Base-by-base conservation (phyloP, 2,329 filamentous ascomycete genomes). In the Colletotrichum zoysiae region DNA sequence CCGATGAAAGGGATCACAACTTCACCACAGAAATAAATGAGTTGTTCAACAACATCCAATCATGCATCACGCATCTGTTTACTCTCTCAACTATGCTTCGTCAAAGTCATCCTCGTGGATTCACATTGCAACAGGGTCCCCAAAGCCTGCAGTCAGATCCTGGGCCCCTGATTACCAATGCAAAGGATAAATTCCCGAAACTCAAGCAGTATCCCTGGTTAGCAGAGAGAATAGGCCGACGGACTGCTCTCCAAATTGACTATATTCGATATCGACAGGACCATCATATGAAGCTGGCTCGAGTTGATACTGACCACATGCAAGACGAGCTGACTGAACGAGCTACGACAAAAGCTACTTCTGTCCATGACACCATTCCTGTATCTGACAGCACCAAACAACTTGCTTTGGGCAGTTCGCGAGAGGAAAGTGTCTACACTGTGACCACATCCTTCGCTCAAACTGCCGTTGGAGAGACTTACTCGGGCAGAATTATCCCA, bases 131-230 rank as follows among this genome's bases (percentile, higher is more conserved):
- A 18, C 48, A 55, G 20, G 30, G 58, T 4, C 30, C 50, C 1
- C 26, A 30, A 12, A 6, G 6, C 6, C 23, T 30, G 3, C 38
- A n/a, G 6, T 30, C 51, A 3, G 66, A 69, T 5, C 51, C 66
- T 18, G 11, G 18, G 16, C 51, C 51, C 6, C 44, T 58, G 4
- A 53, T 58, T 2, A 38, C 55, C n/a, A 46, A 57, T 11, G 58
- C 33, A 11, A 38, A n/a, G 30, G 59, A 69, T 35, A 64, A 64
- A 33, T 64, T 69, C 23, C 66, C 59, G 6, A 69, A 63, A 51
- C 66, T 69, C 2, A 64, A 40, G 11, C n/a, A 69, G 42, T 33
- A n/a, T 7, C 42, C 51, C 2, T 56, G 59, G 50, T 44, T 64
- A 7, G 66, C 66, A 16, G 50, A 64, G 33, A 56, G 60, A 4